Conservation (phyloP, 2,329 filamentous ascomycete species). For the Didymellaceae sp. region DNA sequence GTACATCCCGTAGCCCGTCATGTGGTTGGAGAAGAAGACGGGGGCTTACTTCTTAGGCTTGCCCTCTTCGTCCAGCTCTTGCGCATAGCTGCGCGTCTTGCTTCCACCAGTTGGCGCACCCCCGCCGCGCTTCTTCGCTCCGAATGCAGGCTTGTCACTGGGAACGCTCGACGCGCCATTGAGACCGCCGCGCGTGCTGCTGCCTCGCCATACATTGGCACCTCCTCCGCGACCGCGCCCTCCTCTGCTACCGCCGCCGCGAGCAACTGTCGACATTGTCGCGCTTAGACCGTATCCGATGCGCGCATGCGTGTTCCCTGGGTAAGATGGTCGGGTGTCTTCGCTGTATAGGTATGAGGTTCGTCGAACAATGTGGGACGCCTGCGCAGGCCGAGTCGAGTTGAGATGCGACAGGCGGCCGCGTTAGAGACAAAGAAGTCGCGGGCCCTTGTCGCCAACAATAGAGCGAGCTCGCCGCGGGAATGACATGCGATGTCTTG, state of each 20-base stretch:
- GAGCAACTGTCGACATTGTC: constrained; percentile 39
- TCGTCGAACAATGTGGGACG: background rate
- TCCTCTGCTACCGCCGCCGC: constrained; percentile 30
- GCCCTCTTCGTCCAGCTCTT: constrained; percentile 11
- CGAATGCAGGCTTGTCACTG: constrained; percentile 6
- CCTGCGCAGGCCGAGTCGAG: constrained; percentile 26
- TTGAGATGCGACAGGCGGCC: constrained; percentile 27
- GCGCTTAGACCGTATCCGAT: constrained; percentile 21
- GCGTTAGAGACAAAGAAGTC: constrained; percentile 30
- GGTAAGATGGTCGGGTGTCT: background rate
- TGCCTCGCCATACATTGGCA: constrained; percentile 15
- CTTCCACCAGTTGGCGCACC: constrained; percentile 2
- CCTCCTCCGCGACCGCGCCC: constrained; percentile 28
- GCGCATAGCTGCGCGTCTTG: constrained; percentile 2
- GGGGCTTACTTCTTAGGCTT: constrained; percentile 12
- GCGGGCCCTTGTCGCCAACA: constrained; percentile 21
- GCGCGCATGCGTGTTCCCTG: constrained; percentile 19
- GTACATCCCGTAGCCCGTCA: constrained; percentile 2
- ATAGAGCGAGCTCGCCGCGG: constrained; percentile 5
- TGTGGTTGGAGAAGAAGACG: constrained; percentile 7
- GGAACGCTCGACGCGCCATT: constrained; percentile 18
- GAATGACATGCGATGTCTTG: constrained; percentile 9
- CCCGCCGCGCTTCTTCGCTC: constrained; percentile 16
- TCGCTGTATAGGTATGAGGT: background rate
- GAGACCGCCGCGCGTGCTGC: constrained; percentile 21